phyloP scores from a whole-genome alignment of 148 eudicot species.

The Limonium bicolor region DNA sequence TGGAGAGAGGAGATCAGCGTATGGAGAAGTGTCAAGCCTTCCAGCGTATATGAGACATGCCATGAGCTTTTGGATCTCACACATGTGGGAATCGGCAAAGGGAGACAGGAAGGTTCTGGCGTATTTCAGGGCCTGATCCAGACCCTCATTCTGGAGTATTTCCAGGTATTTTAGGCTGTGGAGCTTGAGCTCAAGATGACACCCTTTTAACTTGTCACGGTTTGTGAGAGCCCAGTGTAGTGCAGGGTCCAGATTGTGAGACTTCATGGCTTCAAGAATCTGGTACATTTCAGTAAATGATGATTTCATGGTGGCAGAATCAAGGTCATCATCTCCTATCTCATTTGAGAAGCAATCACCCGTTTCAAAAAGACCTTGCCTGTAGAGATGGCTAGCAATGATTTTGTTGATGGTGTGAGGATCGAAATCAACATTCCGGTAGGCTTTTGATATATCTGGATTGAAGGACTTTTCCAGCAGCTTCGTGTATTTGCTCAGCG shows the following conservation, averaged over 20 bases:
- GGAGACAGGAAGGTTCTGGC: constrained; percentile 43
- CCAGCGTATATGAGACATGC: constrained; percentile 63
- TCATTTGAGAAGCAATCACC: constrained; percentile 71
- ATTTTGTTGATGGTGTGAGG: constrained; percentile 49
- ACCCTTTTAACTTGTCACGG: constrained; percentile 51
- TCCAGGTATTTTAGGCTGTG: constrained; percentile 56
- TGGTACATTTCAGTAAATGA: constrained; percentile 50
- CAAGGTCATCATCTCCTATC: constrained; percentile 27
- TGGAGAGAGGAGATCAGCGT: constrained; percentile 42
- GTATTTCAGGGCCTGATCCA: constrained; percentile 52
- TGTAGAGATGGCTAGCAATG: constrained; percentile 59
- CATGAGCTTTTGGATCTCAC: constrained; percentile 61
- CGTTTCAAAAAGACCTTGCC: constrained; percentile 55
- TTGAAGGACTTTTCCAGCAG: constrained; percentile 61
- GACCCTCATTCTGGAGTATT: constrained; percentile 38
- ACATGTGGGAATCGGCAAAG: constrained; percentile 28
- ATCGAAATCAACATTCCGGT: constrained; percentile 50
- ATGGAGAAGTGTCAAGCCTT: constrained; percentile 63
- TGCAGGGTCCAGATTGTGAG: constrained; percentile 50
- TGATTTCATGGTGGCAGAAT: constrained; percentile 27
- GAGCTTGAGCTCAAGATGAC: constrained; percentile 62
- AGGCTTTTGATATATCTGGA: constrained; percentile 73
- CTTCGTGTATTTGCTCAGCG: constrained; percentile 55
- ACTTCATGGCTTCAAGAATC: constrained; percentile 55
- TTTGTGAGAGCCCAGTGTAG: constrained; percentile 45